Evolutionary conservation across 2,329 filamentous ascomycete species (phyloP), one percentile per base, ranked within the genome.

Genomic region (Penicillium sp.): DNA sequence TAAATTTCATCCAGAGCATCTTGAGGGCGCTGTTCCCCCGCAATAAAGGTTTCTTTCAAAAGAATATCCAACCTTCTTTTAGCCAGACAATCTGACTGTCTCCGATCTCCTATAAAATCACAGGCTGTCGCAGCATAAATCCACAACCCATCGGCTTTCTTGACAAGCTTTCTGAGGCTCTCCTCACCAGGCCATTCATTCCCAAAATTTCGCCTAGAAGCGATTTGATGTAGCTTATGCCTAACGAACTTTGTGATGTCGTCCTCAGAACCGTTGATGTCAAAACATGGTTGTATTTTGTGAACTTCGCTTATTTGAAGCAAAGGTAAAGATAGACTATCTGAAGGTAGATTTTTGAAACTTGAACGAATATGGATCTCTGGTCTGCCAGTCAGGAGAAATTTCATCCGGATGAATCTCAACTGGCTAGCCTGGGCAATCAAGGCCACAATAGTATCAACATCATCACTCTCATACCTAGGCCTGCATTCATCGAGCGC

Each of bases 231-330:
- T 3, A 56, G 24, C 12, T 16, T 47, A 8, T 52, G 6, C 23
- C 47, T 8, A 0, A 52, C 16, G 18, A 52, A 56, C 8, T 21
- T 45, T 5, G 42, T n/a, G 3, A 56, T 56, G 3, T 56, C 55
- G n/a, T n/a, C n/a, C n/a, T n/a, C n/a, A n/a, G n/a, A n/a, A n/a
- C n/a, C n/a, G n/a, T n/a, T n/a, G n/a, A n/a, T n/a, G n/a, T n/a
- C n/a, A n/a, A n/a, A n/a, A n/a, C n/a, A n/a, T n/a, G n/a, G n/a
- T 7, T 47, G 42, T 21, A 56, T 52, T 18, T 56, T 30, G 11
- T 56, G 48, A 23, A 56, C 48, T 5, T 35, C 40, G n/a, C n/a
- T n/a, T n/a, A n/a, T n/a, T n/a, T n/a, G n/a, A n/a, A n/a, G n/a
- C 21, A 56, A 14, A 46, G 45, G 12, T 1, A 3, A 11, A 2